A percentile compares a stretch with the other conserved stretches of the same genome.
These are phyloP conservation scores for Alternaria sp. DNA, from an alignment of 2,329 filamentous ascomycete genomes.

Conservation along the genomic window DNA sequence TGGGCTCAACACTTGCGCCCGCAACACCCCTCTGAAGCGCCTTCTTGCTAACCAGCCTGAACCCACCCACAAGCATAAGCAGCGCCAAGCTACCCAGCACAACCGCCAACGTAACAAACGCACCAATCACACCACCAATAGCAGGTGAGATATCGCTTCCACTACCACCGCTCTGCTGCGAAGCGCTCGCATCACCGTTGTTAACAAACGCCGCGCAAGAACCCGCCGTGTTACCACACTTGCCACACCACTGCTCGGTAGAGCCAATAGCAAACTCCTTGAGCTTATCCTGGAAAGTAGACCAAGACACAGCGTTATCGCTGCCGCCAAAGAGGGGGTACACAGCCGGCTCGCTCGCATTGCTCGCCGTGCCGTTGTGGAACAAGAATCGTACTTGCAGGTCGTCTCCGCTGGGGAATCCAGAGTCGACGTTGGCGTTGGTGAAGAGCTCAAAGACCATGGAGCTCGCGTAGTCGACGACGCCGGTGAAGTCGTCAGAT, in stretches of 20 bases:
- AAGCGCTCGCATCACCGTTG: slow-evolving; percentile 8
- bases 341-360: slow-evolving; percentile 55
- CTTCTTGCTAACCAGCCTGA: slow-evolving; percentile 67
- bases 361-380: slow-evolving; percentile 66
- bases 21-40: slow-evolving; percentile 30
- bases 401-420: slow-evolving; percentile 58
- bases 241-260: slow-evolving; percentile 73
- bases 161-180: slow-evolving; percentile 30
- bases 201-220: slow-evolving; percentile 64
- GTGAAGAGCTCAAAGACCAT: slow-evolving; percentile 80
- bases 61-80: slow-evolving; percentile 64
- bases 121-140: slow-evolving; percentile 83
- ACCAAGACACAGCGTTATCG: slow-evolving; percentile 69
- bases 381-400: slow-evolving; percentile 68
- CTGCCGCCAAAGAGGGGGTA: slow-evolving; percentile 70
- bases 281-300: slow-evolving; percentile 71
- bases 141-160: slow-evolving; percentile 66
- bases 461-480: slow-evolving; percentile 84
- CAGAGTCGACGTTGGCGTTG: slow-evolving; percentile 45
- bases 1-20: slow-evolving; percentile 8
- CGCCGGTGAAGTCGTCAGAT: slow-evolving; percentile 72
- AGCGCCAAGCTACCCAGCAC: slow-evolving; percentile 64
- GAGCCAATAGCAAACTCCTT: slow-evolving; percentile 71
- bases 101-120: slow-evolving; percentile 72
- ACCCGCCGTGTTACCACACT: slow-evolving; percentile 77